Evolutionary conservation across 2,329 filamentous ascomycete genomes (phyloP).

Genomic region (Penicillium sclerotigenum): DNA sequence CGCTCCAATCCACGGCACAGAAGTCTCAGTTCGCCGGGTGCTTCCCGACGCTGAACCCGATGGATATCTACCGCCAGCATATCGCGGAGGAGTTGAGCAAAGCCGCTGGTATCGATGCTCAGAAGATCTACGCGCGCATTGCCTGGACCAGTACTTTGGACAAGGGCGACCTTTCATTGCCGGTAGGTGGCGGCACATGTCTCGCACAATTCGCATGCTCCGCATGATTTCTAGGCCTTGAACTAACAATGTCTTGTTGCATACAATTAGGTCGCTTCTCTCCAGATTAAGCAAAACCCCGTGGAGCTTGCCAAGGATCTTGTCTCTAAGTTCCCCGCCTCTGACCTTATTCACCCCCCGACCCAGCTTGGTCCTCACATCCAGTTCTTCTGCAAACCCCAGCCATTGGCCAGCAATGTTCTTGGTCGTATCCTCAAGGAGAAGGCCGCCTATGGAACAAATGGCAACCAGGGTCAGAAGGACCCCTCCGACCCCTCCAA

Average conservation of each 20-base stretch:
- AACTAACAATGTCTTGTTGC: not conserved
- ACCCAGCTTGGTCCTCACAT: conserved; percentile 58
- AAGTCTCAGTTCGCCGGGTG: conserved; percentile 41
- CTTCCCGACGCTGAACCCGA: conserved; percentile 46
- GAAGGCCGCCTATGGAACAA: conserved; percentile 57
- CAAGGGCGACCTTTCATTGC: conserved; percentile 46
- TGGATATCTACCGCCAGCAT: conserved; percentile 47
- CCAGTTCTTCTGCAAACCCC: conserved; percentile 64
- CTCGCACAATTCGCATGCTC: not conserved
- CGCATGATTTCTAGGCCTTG: not conserved
- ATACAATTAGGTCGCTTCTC: conserved; percentile 36
- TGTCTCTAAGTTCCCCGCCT: conserved; percentile 56
- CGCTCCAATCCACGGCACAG: conserved; percentile 40
- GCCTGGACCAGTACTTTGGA: conserved; percentile 47
- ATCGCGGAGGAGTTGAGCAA: conserved; percentile 43
- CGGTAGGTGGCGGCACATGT: conserved; percentile 33
- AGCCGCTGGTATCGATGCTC: conserved; percentile 38
- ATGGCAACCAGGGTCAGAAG: conserved; percentile 56
- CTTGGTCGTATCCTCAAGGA: conserved; percentile 59
- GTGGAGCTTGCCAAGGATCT: conserved; percentile 56
- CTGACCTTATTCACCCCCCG: conserved; percentile 57
- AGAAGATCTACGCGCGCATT: conserved; percentile 41
- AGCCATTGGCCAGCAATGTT: conserved; percentile 55
- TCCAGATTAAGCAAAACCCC: conserved; percentile 57
- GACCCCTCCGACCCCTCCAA: conserved; percentile 56